Evolutionary conservation across 306 rosid genomes (phyloP).

Genomic region (Begonia masoniana): DNA sequence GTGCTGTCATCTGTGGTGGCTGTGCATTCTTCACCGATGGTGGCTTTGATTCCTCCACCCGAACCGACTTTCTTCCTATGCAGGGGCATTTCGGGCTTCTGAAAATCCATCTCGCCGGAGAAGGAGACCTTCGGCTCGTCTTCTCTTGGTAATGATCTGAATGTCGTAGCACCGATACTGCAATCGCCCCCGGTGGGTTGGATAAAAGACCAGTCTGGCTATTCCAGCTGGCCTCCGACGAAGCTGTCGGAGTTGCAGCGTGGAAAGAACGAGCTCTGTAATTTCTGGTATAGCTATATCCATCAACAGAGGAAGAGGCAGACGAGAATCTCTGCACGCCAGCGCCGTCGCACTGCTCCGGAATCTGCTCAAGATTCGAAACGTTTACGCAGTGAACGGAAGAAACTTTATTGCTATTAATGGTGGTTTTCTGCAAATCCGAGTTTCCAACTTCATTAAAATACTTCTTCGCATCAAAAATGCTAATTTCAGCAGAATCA

Average conservation of each 20-base stretch:
- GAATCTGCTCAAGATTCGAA: slow-evolving; percentile 9
- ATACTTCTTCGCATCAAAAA: slow-evolving; percentile 67
- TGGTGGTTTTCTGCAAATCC: slow-evolving; percentile 16
- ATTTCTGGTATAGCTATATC: slow-evolving; percentile 24
- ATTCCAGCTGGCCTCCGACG: slow-evolving; percentile 90
- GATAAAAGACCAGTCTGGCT: slow-evolving; percentile 67
- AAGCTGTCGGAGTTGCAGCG: slow-evolving; percentile 68
- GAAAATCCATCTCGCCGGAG: slow-evolving; percentile 27
- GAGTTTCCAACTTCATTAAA: slow-evolving; percentile 40
- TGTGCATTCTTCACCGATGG: neutral
- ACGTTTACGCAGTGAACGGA: slow-evolving; percentile 19
- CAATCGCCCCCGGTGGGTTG: slow-evolving; percentile 35
- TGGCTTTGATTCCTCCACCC: slow-evolving; percentile 30
- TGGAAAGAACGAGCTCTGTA: slow-evolving; percentile 43
- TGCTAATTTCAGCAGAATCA: slow-evolving; percentile 55
- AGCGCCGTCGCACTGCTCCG: slow-evolving; percentile 13
- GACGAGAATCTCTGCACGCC: slow-evolving; percentile 32
- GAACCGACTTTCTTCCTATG: slow-evolving; percentile 57
- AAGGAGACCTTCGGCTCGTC: slow-evolving; percentile 9
- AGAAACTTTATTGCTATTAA: slow-evolving; percentile 25
- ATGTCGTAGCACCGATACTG: slow-evolving; percentile 29
- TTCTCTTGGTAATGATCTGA: slow-evolving; percentile 9
- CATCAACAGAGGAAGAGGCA: slow-evolving; percentile 40
- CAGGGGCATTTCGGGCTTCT: slow-evolving; percentile 60
- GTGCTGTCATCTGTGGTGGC: too few species aligned